phyloP scores from a whole-genome alignment of 495 filamentous ascomycete genomes.

The Podospora bellae-mahoneyi region DNA sequence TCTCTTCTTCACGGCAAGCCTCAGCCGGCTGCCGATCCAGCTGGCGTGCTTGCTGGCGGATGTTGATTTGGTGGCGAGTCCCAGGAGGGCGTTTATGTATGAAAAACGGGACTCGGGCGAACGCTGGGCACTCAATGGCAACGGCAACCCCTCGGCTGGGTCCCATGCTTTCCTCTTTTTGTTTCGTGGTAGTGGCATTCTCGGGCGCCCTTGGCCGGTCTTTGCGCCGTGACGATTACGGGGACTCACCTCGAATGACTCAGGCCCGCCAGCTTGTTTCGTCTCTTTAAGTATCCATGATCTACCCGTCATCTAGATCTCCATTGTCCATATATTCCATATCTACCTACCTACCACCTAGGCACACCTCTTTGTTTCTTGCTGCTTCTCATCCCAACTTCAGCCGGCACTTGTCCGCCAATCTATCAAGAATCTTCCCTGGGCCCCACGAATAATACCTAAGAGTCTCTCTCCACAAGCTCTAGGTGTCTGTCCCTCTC shows the following conservation, averaged over 20 bases:
- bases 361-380: not conserved
- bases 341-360: not conserved
- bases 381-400: not conserved
- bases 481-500: not conserved
- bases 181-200: constrained; percentile 15
- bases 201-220: constrained; percentile 8
- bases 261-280: constrained; percentile 7
- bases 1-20: not conserved
- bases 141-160: not conserved
- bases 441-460: not conserved
- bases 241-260: constrained; percentile 20
- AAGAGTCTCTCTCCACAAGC: not conserved
- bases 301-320: not conserved
- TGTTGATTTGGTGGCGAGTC: not conserved
- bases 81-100: constrained; percentile 16
- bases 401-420: not conserved
- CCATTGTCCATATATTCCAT: not conserved
- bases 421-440: not conserved
- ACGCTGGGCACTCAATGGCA: constrained; percentile 8
- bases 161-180: constrained; percentile 14
- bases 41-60: not conserved
- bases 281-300: not conserved
- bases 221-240: constrained; percentile 2
- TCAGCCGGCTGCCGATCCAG: not conserved
- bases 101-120: constrained; percentile 4